Evolutionary conservation across 768 basidiomycete genomes (phyloP), one percentile per base, ranked within the genome.

Genomic region (Pisolithus tinctorius): DNA sequence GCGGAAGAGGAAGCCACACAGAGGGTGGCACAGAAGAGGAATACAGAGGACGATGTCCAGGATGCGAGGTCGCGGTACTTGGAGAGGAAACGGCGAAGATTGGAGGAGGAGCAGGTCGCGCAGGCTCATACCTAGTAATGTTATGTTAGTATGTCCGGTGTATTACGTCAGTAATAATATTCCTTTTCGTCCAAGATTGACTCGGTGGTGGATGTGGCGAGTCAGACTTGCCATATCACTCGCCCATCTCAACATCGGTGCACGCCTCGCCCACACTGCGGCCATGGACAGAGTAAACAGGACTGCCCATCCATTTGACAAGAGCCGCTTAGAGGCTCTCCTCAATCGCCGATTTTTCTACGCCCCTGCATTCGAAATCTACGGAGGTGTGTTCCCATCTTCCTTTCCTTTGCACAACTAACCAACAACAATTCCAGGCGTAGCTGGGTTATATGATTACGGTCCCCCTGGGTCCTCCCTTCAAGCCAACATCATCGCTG

Each of bases 291-390:
- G 58, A 1, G 78, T 93, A 56, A 88, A 93, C 77, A 95, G 88
- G 72, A 80, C 79, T 2, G 86, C 82, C 0, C 91, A 93, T 63
- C 65, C 83, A 2, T 99, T 99, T 64, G 90, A 94, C 69, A 95
- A 94, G 71, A 56, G 73, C 20, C 79, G 84, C 23, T 78, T 98
- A 30, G 96, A 98, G 61, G 84, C 84, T 23, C 70, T 95, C 44
- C 78, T 98, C 49, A 88, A 84, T 63, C 82, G 88, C 51, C 77
- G 96, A 45, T 99, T 99, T 76, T 99, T 98, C 76, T 98, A 89
- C 65, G 91, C 95, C 4, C 95, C 95, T 23, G 91, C 96, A 4
- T 99, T 98, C 62, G 96, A 98, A 71, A 97, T 99, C 73, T 98
- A 98, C 62, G 93, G 95, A 53, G 96, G 95, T 93, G 56, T 59